Evolutionary conservation across 176 grass and related monocot species (phyloP), one percentile per base, ranked within the genome.

Genomic region (Aechmea fasciata): DNA sequence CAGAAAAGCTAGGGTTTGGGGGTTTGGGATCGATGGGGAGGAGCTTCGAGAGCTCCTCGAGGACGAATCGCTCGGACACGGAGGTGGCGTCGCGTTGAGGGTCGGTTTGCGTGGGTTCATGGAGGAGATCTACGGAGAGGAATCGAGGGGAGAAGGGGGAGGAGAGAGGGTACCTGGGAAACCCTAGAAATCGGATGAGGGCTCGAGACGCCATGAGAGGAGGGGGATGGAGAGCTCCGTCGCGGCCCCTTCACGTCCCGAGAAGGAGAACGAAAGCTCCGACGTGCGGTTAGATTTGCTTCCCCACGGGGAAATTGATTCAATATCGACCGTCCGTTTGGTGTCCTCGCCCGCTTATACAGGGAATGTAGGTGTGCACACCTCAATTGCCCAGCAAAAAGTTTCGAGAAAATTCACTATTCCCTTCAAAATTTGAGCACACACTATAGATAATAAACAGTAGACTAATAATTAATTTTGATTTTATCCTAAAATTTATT

Each of bases 41-140:
- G 72, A 96, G 83, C n/a, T 75, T 12, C 48, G 70, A 83, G 57
- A 96, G 76, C 67, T 87, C 84, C 72, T 72, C 74, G 69, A 96
- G 57, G 71, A 96, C 71, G 61, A 83, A 69, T 55, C 77, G 83
- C 64, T 88, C 80, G 52, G 81, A 67, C 13, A 84, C 17, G 9
- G 74, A 47, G 47, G 78, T 51, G 22, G 64, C 67, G 11, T 50
- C 20, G 29, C 23, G 48, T 10, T 19, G 23, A 28, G 64, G 10
- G 53, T 11, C 28, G 68, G 48, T 11, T 29, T 48, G 3, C 49
- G 68, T 79, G 74, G 54, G 18, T 15, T 13, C 69, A 0, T 47
- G 59, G 13, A 48, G 50, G 49, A 64, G 69, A 69, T 62, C 19
- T 14, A 47, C 69, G 14, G 70, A 70, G 73, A 57, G 67, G 67